These are phyloP conservation scores for Phytophthora melonis DNA, from an alignment of 352 stramenopile species.

Conservation along the genomic window DNA sequence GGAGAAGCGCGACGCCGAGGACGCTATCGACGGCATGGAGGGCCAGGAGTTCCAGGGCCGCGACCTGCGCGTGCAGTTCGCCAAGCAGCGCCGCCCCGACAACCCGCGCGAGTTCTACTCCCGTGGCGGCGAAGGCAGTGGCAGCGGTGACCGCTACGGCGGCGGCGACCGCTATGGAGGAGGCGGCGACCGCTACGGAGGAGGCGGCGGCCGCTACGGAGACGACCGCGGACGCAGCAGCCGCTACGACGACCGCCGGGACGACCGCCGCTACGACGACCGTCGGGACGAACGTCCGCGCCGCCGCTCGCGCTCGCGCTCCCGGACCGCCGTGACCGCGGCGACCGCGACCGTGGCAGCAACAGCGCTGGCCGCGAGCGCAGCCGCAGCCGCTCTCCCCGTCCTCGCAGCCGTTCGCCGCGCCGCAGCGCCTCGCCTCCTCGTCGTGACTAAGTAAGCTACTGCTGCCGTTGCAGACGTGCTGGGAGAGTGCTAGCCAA, in stretches of 20 bases:
- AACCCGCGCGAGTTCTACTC: slow-evolving; percentile 84
- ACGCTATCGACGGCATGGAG: slow-evolving; percentile 85
- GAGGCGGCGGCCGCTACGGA: slow-evolving; percentile 38
- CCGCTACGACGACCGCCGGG: slow-evolving; percentile 46
- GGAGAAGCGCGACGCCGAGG: slow-evolving; percentile 89
- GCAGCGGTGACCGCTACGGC: slow-evolving; percentile 40
- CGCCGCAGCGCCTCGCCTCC: slow-evolving; percentile 46
- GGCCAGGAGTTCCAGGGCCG: slow-evolving; percentile 77
- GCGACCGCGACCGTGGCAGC: slow-evolving; percentile 48
- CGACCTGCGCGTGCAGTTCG: slow-evolving; percentile 79
- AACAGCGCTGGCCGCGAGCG: slow-evolving; percentile 48
- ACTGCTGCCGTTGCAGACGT: too few relatives aligned
- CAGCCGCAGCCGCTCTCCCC: slow-evolving; percentile 36
- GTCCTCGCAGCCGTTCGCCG: slow-evolving; percentile 23
- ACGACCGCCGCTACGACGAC: slow-evolving; percentile 50
- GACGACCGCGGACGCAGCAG: slow-evolving; percentile 39
- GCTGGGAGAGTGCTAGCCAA: slow-evolving; percentile 15
- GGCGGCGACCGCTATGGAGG: slow-evolving; percentile 33
- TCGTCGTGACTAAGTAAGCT: slow-evolving; percentile 59
- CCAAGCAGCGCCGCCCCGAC: slow-evolving; percentile 78
- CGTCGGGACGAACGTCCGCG: slow-evolving; percentile 46
- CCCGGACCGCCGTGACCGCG: slow-evolving; percentile 49
- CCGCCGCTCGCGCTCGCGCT: slow-evolving; percentile 51
- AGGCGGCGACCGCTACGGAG: slow-evolving; percentile 42
- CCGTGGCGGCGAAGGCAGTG: slow-evolving; percentile 34